Percentiles rank a stretch among this genome's conserved stretches.
phyloP scores from a whole-genome alignment of 768 basidiomycete genomes.

The Leucocoprinus birnbaumii region DNA sequence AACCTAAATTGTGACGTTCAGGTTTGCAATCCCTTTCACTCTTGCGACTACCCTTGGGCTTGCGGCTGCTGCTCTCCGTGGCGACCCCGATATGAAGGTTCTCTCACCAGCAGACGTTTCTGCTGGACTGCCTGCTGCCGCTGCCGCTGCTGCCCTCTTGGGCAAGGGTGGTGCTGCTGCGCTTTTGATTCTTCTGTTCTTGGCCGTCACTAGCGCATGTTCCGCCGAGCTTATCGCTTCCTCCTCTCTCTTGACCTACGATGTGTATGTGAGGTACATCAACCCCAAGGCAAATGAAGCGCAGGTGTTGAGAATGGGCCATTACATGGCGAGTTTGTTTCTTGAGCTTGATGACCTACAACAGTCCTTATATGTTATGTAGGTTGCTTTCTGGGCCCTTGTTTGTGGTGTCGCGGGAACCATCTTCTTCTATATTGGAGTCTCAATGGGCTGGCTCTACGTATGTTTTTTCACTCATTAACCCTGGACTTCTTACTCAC shows the following conservation, averaged over 20 bases:
- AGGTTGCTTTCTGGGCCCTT: conserved; percentile 70
- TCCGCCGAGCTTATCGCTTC: conserved; percentile 92
- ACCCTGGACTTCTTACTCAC: too few relatives aligned
- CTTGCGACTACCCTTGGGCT: conserved; percentile 89
- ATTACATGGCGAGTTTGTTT: conserved; percentile 47
- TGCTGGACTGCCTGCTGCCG: conserved; percentile 84
- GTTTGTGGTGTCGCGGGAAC: conserved; percentile 81
- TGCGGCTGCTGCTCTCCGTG: conserved; percentile 77
- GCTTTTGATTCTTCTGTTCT: conserved; percentile 77
- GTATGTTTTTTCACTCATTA: conserved; percentile 42
- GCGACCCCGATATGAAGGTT: conserved; percentile 49
- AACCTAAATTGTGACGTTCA: conserved; percentile 17
- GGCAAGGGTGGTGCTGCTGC: conserved; percentile 80
- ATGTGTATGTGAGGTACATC: conserved; percentile 83
- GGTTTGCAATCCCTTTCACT: conserved; percentile 84
- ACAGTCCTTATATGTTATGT: background rate
- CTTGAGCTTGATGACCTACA: background rate
- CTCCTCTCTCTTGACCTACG: conserved; percentile 79
- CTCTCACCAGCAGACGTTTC: conserved; percentile 64
- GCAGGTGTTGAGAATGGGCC: conserved; percentile 69
- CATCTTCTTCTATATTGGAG: conserved; percentile 87
- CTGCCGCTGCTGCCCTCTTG: conserved; percentile 79
- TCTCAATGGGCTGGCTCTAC: conserved; percentile 94
- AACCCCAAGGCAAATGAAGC: conserved; percentile 77
- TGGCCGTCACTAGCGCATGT: conserved; percentile 76